Percentiles rank a stretch among this genome's conserved stretches.
These are phyloP conservation scores for Magnolia kwangsiensis DNA, from an alignment of 164 flowering plant species.

Conservation along the genomic window DNA sequence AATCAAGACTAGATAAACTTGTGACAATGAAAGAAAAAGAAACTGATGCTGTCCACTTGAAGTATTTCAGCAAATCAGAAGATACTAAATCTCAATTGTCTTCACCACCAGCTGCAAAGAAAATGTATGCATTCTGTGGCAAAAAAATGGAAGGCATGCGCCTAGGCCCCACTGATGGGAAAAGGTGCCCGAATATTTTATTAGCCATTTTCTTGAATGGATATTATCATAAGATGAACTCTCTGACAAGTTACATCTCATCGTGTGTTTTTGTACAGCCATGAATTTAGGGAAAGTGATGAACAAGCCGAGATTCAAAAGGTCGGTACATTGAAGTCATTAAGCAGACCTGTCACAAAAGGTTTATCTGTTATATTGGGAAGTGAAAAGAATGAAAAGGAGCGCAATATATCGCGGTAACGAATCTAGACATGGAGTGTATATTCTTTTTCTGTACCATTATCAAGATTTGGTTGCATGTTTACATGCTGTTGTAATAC, in stretches of 20 bases:
- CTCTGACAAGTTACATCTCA: neutral
- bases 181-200: slow-evolving; percentile 27
- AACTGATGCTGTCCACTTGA: slow-evolving; percentile 18
- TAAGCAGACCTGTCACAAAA: slow-evolving; percentile 15
- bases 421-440: slow-evolving; percentile 5
- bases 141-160: slow-evolving; percentile 13
- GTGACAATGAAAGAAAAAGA: slow-evolving; percentile 21
- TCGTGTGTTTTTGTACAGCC: slow-evolving; percentile 21
- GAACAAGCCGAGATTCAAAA: slow-evolving; percentile 24
- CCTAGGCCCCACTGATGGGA: slow-evolving; percentile 14
- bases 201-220: slow-evolving; percentile 8
- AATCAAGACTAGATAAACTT: slow-evolving; percentile 12
- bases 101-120: slow-evolving; percentile 10
- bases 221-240: neutral
- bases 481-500: neutral
- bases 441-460: neutral
- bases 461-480: neutral
- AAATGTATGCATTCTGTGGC: slow-evolving; percentile 10
- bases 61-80: slow-evolving; percentile 21
- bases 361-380: slow-evolving; percentile 15
- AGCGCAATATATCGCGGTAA: slow-evolving; percentile 14
- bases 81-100: slow-evolving; percentile 17
- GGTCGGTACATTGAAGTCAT: slow-evolving; percentile 13
- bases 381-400: slow-evolving; percentile 15
- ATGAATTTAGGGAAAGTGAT: slow-evolving; percentile 16